A percentile compares a stretch with the other conserved stretches of the same genome.
These are phyloP conservation scores for Endocladia muricata DNA, from an alignment of 31 red algal species.

Conservation along the genomic window DNA sequence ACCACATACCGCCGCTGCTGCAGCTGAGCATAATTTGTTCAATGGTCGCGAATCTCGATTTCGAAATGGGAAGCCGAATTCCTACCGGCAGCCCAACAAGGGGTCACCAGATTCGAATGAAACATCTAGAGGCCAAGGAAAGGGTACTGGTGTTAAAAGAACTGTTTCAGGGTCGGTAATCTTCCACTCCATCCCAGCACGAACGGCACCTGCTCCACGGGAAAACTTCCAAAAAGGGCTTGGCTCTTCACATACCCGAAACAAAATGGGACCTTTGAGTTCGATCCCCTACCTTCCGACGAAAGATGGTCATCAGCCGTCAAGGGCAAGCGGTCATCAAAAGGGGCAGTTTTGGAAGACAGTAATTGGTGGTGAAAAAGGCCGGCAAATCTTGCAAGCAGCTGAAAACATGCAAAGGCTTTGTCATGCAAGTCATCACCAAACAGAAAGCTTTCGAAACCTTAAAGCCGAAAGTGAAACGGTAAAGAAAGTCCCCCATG, in stretches of 20 bases:
- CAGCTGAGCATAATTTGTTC: background rate
- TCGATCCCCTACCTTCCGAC: constrained; percentile 11
- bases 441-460: background rate
- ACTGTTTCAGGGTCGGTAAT: constrained; percentile 55
- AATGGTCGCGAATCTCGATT: constrained; percentile 2
- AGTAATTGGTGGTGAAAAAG: constrained; percentile 48
- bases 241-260: background rate
- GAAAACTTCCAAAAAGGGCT: too few species aligned
- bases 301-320: background rate
- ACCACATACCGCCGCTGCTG: background rate
- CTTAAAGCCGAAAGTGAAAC: background rate
- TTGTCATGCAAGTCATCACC: background rate
- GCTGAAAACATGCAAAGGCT: constrained; percentile 39
- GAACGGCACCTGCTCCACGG: constrained; percentile 6
- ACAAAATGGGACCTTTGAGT: background rate
- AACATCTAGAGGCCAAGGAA: background rate
- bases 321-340: background rate
- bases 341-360: constrained; percentile 63
- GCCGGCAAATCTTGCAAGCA: constrained; percentile 27
- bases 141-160: constrained; percentile 40
- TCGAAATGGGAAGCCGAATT: background rate
- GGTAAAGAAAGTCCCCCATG: background rate
- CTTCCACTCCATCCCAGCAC: constrained; percentile 28
- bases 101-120: background rate
- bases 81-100: background rate